Evolutionary conservation across 2,329 filamentous ascomycete species (phyloP).

Genomic region (Colletotrichum sp.): DNA sequence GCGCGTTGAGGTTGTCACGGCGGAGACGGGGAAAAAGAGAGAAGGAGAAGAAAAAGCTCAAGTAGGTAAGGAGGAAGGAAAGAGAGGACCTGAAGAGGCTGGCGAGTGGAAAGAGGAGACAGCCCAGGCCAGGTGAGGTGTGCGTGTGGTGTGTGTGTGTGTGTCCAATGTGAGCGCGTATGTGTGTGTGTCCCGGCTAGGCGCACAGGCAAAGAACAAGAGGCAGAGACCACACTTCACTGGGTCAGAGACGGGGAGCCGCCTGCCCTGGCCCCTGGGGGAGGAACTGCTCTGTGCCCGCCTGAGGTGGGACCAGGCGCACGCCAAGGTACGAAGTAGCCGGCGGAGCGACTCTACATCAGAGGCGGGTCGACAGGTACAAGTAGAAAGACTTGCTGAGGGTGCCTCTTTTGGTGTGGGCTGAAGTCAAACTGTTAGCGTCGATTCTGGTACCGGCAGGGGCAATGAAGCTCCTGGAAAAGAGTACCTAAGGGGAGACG

Average conservation of each 20-base stretch:
- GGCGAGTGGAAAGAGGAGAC: conserved; percentile 21
- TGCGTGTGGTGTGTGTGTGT: not conserved
- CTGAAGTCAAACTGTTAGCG: not conserved
- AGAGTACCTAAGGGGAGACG: not conserved
- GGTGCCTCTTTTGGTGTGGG: not conserved
- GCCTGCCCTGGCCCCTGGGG: conserved; percentile 4
- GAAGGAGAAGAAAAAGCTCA: conserved; percentile 11
- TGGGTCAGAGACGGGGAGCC: conserved; percentile 13
- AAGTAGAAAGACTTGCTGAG: not conserved
- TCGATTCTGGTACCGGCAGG: not conserved
- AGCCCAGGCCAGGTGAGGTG: not conserved
- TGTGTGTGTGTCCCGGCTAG: not conserved
- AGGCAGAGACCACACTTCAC: not conserved
- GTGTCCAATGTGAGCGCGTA: not conserved
- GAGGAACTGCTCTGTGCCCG: conserved; percentile 16
- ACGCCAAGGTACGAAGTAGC: conserved; percentile 14
- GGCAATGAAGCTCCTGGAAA: not conserved
- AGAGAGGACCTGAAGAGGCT: conserved; percentile 17
- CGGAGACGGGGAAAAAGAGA: conserved; percentile 6
- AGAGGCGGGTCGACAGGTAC: not conserved
- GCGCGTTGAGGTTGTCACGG: conserved; percentile 18
- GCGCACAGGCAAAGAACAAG: not conserved
- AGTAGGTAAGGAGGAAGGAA: conserved; percentile 16
- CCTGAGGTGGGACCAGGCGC: conserved; percentile 2
- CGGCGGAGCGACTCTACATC: not conserved